A percentile compares a stretch with the other conserved stretches of the same genome.
phyloP scores from a whole-genome alignment of 2,329 filamentous ascomycete genomes.

The Colletotrichum limetticola region DNA sequence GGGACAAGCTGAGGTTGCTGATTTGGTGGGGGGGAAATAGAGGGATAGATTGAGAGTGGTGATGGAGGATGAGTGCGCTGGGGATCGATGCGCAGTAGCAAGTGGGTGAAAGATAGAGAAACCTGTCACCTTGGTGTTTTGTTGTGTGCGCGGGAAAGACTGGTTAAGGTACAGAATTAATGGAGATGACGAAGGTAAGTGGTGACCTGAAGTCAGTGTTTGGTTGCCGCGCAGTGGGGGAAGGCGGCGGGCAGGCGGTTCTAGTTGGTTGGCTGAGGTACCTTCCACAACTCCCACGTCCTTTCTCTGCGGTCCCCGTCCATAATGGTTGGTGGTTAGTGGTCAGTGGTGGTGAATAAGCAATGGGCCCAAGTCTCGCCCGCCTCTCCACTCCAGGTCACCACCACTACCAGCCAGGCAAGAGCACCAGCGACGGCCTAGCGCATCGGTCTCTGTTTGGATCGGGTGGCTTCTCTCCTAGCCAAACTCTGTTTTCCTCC shows the following conservation, averaged over 20 bases:
- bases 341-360: not conserved
- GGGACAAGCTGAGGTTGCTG: not conserved
- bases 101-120: conserved; percentile 29
- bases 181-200: conserved; percentile 35
- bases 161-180: conserved; percentile 30
- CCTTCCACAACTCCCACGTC: not conserved
- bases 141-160: conserved; percentile 32
- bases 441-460: conserved; percentile 1
- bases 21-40: not conserved
- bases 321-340: not conserved
- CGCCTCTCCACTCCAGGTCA: conserved; percentile 14
- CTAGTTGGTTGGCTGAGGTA: conserved; percentile 32
- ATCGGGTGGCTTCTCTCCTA: conserved; percentile 3
- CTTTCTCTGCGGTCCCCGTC: not conserved
- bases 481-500: not conserved
- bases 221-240: conserved; percentile 31
- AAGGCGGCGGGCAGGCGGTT: conserved; percentile 12
- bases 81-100: conserved; percentile 13
- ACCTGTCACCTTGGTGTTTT: conserved; percentile 26
- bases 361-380: not conserved
- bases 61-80: conserved; percentile 5
- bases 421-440: conserved; percentile 1
- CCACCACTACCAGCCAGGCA: not conserved
- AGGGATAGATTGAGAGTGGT: not conserved
- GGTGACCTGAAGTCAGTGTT: conserved; percentile 36